Evolutionary conservation across 2,329 filamentous ascomycete genomes (phyloP).

Genomic region (Calonectria leucothoes): DNA sequence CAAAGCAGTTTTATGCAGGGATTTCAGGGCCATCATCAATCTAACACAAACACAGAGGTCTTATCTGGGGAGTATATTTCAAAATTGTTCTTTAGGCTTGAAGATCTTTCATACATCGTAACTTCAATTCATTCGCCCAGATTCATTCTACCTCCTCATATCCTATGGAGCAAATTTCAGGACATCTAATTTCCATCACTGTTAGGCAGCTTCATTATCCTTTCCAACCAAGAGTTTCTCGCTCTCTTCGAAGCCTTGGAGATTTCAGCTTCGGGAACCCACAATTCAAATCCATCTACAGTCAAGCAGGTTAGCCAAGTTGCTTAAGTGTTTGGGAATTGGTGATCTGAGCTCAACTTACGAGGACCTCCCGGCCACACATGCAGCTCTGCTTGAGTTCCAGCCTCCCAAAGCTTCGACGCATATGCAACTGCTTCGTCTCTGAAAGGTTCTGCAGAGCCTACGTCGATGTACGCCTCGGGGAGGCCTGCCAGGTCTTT

Average conservation of each 20-base stretch:
- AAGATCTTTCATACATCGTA: neutral
- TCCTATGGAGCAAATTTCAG: neutral
- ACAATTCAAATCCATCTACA: neutral
- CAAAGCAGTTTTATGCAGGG: neutral
- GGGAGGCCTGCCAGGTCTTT: constrained; percentile 14
- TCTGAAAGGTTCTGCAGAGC: constrained; percentile 22
- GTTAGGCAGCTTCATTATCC: neutral
- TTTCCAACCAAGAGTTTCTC: neutral
- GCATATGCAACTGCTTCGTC: constrained; percentile 28
- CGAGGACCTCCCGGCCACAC: constrained; percentile 28
- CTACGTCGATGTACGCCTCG: constrained; percentile 23
- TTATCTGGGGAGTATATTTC: neutral
- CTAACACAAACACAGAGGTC: neutral
- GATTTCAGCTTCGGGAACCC: neutral
- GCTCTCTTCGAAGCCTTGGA: neutral
- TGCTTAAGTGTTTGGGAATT: too few species aligned
- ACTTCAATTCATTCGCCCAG: neutral
- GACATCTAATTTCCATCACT: neutral
- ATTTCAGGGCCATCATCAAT: neutral
- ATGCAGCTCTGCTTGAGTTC: constrained; percentile 25
- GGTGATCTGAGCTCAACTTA: neutral
- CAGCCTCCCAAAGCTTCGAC: constrained; percentile 17
- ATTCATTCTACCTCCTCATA: neutral
- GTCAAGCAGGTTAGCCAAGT: neutral
- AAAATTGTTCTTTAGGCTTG: neutral